phyloP scores from a whole-genome alignment of 208 protist genomes.

The Herpetomonas tarakana region DNA sequence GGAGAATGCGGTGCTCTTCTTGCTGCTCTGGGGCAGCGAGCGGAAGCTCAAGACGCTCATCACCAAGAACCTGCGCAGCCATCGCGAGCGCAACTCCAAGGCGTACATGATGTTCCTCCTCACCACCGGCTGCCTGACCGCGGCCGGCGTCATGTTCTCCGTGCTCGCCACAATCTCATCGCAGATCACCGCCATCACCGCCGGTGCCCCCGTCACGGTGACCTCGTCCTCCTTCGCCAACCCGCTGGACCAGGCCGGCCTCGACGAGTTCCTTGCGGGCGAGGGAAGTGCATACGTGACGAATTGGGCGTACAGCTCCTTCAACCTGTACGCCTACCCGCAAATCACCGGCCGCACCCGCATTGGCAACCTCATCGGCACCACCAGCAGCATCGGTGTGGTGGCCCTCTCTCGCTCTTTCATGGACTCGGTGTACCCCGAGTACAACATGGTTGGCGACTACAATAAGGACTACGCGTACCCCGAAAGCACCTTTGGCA shows the following conservation, averaged over 20 bases:
- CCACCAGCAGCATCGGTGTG: conserved; percentile 19
- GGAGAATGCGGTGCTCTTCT: conserved; percentile 58
- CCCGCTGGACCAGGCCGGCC: conserved; percentile 36
- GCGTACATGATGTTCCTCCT: conserved; percentile 96
- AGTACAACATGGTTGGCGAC: conserved; percentile 49
- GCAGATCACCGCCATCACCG: conserved; percentile 33
- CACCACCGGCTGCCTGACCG: conserved; percentile 83
- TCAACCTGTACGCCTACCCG: conserved; percentile 46
- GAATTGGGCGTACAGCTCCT: conserved; percentile 68
- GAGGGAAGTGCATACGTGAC: conserved; percentile 26
- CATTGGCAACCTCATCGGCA: conserved; percentile 35
- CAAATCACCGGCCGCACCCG: conserved; percentile 38
- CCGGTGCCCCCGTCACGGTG: conserved; percentile 59
- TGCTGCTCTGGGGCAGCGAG: conserved; percentile 89
- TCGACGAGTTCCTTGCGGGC: conserved; percentile 48
- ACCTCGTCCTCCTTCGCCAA: conserved; percentile 22
- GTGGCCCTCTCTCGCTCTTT: conserved; percentile 44
- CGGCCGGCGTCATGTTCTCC: conserved; percentile 78
- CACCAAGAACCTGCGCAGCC: conserved; percentile 87
- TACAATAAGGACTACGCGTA: conserved; percentile 32
- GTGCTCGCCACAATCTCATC: conserved; percentile 44
- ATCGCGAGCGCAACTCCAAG: conserved; percentile 87
- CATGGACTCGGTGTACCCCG: conserved; percentile 50
- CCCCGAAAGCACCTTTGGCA: conserved; percentile 19
- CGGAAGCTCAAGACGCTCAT: conserved; percentile 74